Evolutionary conservation across 805 yeast species (phyloP), one percentile per base, ranked within the genome.

Genomic region (Myxozyma lipomycoides): DNA sequence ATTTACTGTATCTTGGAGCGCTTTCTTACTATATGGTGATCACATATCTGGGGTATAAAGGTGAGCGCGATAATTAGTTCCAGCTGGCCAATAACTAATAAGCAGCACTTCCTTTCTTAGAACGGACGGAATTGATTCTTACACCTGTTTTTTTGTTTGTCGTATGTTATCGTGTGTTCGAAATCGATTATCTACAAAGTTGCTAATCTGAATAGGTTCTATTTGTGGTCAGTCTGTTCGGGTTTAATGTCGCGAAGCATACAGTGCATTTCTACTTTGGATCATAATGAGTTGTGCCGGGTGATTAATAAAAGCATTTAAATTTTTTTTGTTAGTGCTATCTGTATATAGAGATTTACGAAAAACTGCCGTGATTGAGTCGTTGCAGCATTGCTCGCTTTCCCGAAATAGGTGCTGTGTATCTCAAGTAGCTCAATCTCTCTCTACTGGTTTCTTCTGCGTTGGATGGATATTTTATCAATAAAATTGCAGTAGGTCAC

Each of bases 1-100:
- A 90, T 67, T 72, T 86, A 0, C 70, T 89, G 34, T 90, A 90
- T 61, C 77, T 86, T 60, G 78, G 78, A 4, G 83, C 95, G 25
- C 69, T 85, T 43, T 78, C 83, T 18, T 86, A 86, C 64, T 90
- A 90, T 68, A 81, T 81, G 61, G 75, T 86, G 47, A 77, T 89
- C 46, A 83, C 96, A 1, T 89, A 89, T 65, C 81, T 88, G 62
- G 97, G 97, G n/a, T 90, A 85, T 70, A 78, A 86, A 72, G 73
- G 86, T 52, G 50, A 9, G 62, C 40, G 21, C 21, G 18, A 12
- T 15, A 28, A 24, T 25, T 32, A 17, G 17, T 45, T 32, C 17
- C 10, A 19, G 26, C 3, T 10, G 15, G 23, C 15, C 26, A 6
- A 19, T 43, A 15, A 40, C 25, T 3, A 10, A 17, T 23, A 21